Conservation (phyloP, 139 green algal species). For the Picochlorum sp. region DNA sequence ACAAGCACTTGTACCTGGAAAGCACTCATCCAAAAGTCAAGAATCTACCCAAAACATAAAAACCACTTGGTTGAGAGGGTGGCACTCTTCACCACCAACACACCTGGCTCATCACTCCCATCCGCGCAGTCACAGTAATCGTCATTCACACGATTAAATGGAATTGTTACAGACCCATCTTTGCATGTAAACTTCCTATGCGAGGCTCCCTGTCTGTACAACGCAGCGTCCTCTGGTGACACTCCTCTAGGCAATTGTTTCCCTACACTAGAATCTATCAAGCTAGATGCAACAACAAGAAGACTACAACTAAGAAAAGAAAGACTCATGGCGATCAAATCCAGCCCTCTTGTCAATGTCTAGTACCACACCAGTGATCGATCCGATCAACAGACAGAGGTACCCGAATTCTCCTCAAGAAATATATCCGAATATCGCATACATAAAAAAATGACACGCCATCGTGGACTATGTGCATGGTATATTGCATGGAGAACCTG, state of each 20-base stretch:
- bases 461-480: no score
- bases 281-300: not conserved
- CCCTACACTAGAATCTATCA: not conserved
- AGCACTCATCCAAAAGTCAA: not conserved
- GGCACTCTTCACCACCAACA: not conserved
- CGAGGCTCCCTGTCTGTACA: constrained; percentile 10
- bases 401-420: no score
- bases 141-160: constrained; percentile 75
- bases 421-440: no score
- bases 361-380: no score
- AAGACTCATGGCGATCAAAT: no score
- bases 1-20: constrained; percentile 78
- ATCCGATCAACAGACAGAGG: no score
- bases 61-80: not conserved
- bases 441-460: no score
- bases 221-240: not conserved
- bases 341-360: no score
- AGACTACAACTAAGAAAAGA: not conserved
- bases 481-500: no score
- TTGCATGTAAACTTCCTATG: constrained; percentile 54
- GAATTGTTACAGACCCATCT: constrained; percentile 51
- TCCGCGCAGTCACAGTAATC: constrained; percentile 93
- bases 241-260: constrained; percentile 1
- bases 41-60: not conserved
- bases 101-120: constrained; percentile 86